Base-by-base conservation (phyloP, 768 basidiomycete genomes). In the Daedaleopsis nitida region DNA sequence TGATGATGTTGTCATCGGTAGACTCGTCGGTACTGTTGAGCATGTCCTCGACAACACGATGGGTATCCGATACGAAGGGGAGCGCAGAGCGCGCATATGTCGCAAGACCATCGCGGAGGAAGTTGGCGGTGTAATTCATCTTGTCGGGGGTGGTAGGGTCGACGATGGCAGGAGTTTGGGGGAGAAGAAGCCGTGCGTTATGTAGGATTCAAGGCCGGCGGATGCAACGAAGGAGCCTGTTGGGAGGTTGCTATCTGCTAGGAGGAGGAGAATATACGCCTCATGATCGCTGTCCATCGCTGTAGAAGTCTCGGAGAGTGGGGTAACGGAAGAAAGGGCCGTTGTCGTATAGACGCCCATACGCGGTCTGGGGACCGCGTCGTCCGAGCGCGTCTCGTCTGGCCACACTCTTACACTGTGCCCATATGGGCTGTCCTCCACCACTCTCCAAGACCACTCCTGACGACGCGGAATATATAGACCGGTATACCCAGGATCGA, bases 221-320 rank as follows among this genome's bases (percentile, higher is more conserved):
- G 95, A 97, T 0, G 96, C 92, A 60, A 98, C 92, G 73, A 99
- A 99, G 1, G 96, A 90, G 38, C 97, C 97, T 0, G 96, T 98
- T 2, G 97, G 97, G 3, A 99, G 86, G 74, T 96, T 98, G 63
- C 92, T 91, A 77, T 96, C 94, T 0, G 92, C 83, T 45, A 96
- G 83, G 38, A 96, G 80, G 42, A 95, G 83, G 17, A 94, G 79
- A 34, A 94, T 75, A 72, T 90, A 92, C 0, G 83, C 78, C 69
- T 91, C 87, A 59, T 77, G 77, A 70, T 73, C 70, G 73, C 77
- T 74, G 68, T 72, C 68, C 71, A 72, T 72, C 59, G 45, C 11
- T 35, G 55, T 8, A 23, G 19, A 17, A 27, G 5, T 37, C 24
- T 43, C n/a, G 48, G 23, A 47, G 57, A 37, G 23, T 49, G 21